Conservation (phyloP, 1,284 basidiomycete genomes). For the Sphaerobolus stellatus region DNA sequence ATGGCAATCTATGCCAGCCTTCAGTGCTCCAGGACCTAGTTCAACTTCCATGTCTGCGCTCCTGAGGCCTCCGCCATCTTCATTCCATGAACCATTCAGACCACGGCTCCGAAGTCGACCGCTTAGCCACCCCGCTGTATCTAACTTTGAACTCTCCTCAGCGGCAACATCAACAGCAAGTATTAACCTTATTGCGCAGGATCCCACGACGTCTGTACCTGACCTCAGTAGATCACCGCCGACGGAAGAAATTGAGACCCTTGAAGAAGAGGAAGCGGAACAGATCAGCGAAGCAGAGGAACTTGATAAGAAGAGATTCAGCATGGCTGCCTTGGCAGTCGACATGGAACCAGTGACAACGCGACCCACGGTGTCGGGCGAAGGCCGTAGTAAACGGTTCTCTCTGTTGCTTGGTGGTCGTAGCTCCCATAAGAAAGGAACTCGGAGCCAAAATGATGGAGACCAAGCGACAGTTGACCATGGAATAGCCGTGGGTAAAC, state of each 20-base stretch:
- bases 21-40: neutral
- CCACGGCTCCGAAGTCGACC: slow-evolving; percentile 8
- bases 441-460: slow-evolving; percentile 6
- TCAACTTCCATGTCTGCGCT: neutral
- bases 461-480: slow-evolving; percentile 23
- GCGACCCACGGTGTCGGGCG: slow-evolving; percentile 42
- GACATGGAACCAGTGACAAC: slow-evolving; percentile 72
- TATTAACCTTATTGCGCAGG: no score
- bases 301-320: slow-evolving; percentile 68
- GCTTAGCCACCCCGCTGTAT: slow-evolving; percentile 7
- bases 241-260: no score
- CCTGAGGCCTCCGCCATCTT: slow-evolving; percentile 6
- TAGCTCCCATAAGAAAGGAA: slow-evolving; percentile 12
- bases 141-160: neutral
- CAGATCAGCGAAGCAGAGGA: slow-evolving; percentile 49
- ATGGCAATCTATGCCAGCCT: slow-evolving; percentile 23
- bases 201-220: no score
- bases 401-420: slow-evolving; percentile 53
- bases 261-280: slow-evolving; percentile 37
- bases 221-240: no score
- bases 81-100: slow-evolving; percentile 6
- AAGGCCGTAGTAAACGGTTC: slow-evolving; percentile 47
- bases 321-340: slow-evolving; percentile 67
- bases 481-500: slow-evolving; percentile 35
- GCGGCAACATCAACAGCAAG: neutral